A percentile compares a stretch with the other conserved stretches of the same genome.
Conservation (phyloP, 2,329 filamentous ascomycete genomes). For the Aspergillus sp. region DNA sequence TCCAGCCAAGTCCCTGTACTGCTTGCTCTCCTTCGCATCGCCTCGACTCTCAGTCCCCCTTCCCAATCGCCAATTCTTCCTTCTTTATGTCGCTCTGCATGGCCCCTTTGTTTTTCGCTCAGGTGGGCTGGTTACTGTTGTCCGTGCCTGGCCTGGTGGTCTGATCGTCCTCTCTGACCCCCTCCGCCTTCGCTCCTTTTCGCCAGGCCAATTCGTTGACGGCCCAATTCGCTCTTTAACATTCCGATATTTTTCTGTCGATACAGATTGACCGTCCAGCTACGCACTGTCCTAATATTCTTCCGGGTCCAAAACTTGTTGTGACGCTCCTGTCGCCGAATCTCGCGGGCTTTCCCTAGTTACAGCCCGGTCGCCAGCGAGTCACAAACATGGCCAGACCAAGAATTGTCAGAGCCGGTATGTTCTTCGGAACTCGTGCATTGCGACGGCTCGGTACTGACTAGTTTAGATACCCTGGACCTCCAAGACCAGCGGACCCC, state of each 20-base stretch:
- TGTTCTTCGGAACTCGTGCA: constrained; percentile 8
- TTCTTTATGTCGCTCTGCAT: constrained; percentile 19
- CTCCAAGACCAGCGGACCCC: constrained; percentile 75
- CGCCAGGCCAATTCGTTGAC: too few relatives aligned
- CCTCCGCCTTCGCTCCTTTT: background rate
- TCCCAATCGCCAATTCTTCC: constrained; percentile 3
- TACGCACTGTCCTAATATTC: background rate
- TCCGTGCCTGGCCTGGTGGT: constrained; percentile 13
- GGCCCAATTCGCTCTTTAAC: background rate
- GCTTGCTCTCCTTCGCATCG: constrained; percentile 7
- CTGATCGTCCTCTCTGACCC: constrained; percentile 4
- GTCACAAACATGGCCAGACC: constrained; percentile 31
- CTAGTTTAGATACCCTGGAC: constrained; percentile 73
- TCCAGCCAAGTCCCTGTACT: constrained; percentile 6
- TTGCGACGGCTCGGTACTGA: constrained; percentile 6
- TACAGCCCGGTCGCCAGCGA: constrained; percentile 4
- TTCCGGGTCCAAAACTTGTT: background rate
- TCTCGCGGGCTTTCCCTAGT: background rate
- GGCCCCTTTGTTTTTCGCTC: constrained; percentile 17
- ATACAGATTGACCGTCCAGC: too few relatives aligned
- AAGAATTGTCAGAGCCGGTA: constrained; percentile 39
- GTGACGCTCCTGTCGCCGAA: background rate
- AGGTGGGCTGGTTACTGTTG: constrained; percentile 4
- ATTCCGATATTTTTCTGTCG: too few relatives aligned
- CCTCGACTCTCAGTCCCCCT: constrained; percentile 3